These are phyloP conservation scores for Neocallimastix lanati DNA, from an alignment of 192 early-diverging fungal genomes.

Conservation along the genomic window DNA sequence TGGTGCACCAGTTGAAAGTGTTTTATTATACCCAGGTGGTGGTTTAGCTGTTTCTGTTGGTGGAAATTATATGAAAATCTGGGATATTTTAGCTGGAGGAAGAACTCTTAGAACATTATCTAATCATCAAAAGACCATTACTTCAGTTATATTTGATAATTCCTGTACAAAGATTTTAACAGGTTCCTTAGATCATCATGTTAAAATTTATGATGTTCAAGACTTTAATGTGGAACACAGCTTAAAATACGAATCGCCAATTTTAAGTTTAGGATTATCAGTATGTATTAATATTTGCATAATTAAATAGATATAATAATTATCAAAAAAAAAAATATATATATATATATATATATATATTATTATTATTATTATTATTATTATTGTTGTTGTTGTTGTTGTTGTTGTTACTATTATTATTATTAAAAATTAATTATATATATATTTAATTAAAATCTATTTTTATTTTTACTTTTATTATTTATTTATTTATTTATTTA, in stretches of 20 bases:
- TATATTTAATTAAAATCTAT: no score
- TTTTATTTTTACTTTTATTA: no score
- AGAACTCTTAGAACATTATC: conserved; percentile 51
- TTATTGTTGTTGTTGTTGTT: no score
- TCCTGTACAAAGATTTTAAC: conserved; percentile 55
- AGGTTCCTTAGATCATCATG: conserved; percentile 85
- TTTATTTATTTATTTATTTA: no score
- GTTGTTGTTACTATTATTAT: no score
- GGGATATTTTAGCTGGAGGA: conserved; percentile 73
- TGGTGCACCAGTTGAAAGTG: conserved; percentile 71
- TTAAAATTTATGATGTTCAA: conserved; percentile 81
- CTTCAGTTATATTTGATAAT: conserved; percentile 68
- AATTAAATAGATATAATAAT: no score
- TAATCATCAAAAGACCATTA: conserved; percentile 95
- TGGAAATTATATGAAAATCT: conserved; percentile 65
- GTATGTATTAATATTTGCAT: no score
- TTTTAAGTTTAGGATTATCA: conserved; percentile 76
- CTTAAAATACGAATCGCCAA: conserved; percentile 74
- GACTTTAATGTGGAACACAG: conserved; percentile 75
- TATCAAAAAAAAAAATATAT: no score
- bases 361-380: no score
- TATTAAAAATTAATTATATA: no score
- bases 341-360: no score
- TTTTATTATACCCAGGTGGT: conserved; percentile 69
- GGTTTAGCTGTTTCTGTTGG: conserved; percentile 55